Evolutionary conservation across 2,329 filamentous ascomycete species (phyloP), one percentile per base, ranked within the genome.

Genomic region (Botryotinia convoluta): DNA sequence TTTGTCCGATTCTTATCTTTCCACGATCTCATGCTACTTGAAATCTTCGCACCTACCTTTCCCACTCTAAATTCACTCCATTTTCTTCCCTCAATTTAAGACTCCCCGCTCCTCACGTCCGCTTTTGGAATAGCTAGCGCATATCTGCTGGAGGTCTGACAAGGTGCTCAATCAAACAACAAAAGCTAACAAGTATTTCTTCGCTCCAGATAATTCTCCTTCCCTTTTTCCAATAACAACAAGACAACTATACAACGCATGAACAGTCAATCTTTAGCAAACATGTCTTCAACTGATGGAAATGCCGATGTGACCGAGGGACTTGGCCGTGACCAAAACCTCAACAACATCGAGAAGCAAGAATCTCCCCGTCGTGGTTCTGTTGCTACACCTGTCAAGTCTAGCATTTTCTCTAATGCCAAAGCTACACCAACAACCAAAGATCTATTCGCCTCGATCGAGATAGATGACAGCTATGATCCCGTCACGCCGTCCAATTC

Each of bases 381-480:
- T 26, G 37, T 69, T 26, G 48, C 37, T 32, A 69, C 65, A 26
- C 65, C 48, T 57, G 65, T 20, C 65, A 69, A 57, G 16, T 32
- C 37, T 48, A 14, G 48, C 18, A 9, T n/a, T 26, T 14, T 32
- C 3, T 42, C 35, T 44, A 69, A n/a, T 26, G 2, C 10, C 3
- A 32, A 42, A n/a, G n/a, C 48, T 8, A 57, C 18, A 12, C 18
- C n/a, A 26, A 37, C 18, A 5, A 32, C 48, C n/a, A 42, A 14
- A 26, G 26, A 57, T 57, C 35, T 14, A n/a, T 22, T 57, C 6
- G n/a, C 48, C n/a, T 69, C 48, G 10, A 44, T 69, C 48, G 48
- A 69, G 37, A n/a, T 42, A 26, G 44, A 69, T 12, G n/a, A 35
- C 6, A 69, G 12, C 37, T 69, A 44, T 42, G n/a, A 44, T 4